A percentile compares a stretch with the other conserved stretches of the same genome.
These are phyloP conservation scores for Pseudohyphozyma bogoriensis DNA, from an alignment of 768 basidiomycete species.

Conservation along the genomic window DNA sequence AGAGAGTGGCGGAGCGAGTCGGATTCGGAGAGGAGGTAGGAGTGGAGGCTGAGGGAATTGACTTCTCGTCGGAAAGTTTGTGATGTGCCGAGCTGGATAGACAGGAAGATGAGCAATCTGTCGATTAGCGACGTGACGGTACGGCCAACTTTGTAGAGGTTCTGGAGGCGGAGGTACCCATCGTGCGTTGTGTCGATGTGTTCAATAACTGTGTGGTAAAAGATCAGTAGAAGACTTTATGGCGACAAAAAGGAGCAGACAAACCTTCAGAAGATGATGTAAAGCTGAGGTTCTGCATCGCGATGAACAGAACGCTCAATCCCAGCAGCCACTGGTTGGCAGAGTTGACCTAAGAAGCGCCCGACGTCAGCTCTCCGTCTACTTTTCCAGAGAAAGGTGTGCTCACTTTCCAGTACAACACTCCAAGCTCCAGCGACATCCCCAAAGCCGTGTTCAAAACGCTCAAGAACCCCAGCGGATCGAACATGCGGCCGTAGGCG, in stretches of 20 bases:
- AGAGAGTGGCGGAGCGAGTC: background rate
- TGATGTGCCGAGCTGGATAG: background rate
- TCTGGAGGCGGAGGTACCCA: background rate
- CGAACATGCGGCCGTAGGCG: background rate
- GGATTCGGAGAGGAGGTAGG: background rate
- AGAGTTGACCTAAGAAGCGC: background rate
- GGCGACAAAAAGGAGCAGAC: background rate
- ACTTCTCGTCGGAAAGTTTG: background rate
- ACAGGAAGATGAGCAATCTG: background rate
- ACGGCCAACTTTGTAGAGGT: background rate
- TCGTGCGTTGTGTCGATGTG: background rate
- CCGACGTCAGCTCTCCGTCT: no score
- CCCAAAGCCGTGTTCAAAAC: background rate
- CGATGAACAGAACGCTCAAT: background rate
- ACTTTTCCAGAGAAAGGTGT: no score
- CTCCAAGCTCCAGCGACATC: background rate
- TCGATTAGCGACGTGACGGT: background rate
- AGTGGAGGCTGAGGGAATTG: background rate
- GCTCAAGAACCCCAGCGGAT: background rate
- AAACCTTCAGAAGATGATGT: background rate
- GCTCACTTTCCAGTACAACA: background rate
- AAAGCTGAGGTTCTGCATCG: background rate
- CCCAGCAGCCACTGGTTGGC: background rate
- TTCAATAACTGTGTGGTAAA: background rate
- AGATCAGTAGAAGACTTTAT: background rate